A percentile compares a stretch with the other conserved stretches of the same genome.
phyloP scores from a whole-genome alignment of 805 yeast species.

The Ogataea corticis region DNA sequence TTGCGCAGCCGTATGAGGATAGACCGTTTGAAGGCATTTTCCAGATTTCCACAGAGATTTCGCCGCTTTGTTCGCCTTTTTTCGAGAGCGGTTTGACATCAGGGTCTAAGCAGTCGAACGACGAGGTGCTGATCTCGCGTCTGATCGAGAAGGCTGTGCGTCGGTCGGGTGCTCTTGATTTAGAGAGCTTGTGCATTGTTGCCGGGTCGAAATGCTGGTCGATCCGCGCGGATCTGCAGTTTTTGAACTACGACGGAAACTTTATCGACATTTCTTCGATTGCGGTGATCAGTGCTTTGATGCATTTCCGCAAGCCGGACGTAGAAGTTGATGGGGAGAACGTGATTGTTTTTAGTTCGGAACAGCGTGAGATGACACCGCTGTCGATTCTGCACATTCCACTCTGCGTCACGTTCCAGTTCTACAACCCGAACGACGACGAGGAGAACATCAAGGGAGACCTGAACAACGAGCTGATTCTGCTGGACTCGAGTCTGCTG shows the following conservation, averaged over 20 bases:
- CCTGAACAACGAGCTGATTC: slow-evolving; percentile 54
- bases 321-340: slow-evolving; percentile 67
- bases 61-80: slow-evolving; percentile 86
- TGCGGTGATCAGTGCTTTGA: slow-evolving; percentile 83
- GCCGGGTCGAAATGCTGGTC: slow-evolving; percentile 94
- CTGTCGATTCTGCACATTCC: slow-evolving; percentile 87
- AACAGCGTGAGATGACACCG: slow-evolving; percentile 86
- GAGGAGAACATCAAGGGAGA: slow-evolving; percentile 75
- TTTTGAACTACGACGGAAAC: slow-evolving; percentile 89
- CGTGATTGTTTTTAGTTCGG: slow-evolving; percentile 64
- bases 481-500: slow-evolving; percentile 72
- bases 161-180: slow-evolving; percentile 86
- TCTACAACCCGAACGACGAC: slow-evolving; percentile 65
- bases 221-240: slow-evolving; percentile 85
- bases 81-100: slow-evolving; percentile 64
- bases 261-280: slow-evolving; percentile 86
- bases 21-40: slow-evolving; percentile 93
- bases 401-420: slow-evolving; percentile 84
- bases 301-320: slow-evolving; percentile 84
- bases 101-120: slow-evolving; percentile 54
- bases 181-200: slow-evolving; percentile 85
- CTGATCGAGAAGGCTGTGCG: slow-evolving; percentile 89
- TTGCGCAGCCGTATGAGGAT: slow-evolving; percentile 81
- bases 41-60: slow-evolving; percentile 77
- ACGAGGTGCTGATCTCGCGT: slow-evolving; percentile 78